Percentiles rank a stretch among this genome's conserved stretches.
Conservation (phyloP, 2,329 filamentous ascomycete genomes). For the Phoma sp. region DNA sequence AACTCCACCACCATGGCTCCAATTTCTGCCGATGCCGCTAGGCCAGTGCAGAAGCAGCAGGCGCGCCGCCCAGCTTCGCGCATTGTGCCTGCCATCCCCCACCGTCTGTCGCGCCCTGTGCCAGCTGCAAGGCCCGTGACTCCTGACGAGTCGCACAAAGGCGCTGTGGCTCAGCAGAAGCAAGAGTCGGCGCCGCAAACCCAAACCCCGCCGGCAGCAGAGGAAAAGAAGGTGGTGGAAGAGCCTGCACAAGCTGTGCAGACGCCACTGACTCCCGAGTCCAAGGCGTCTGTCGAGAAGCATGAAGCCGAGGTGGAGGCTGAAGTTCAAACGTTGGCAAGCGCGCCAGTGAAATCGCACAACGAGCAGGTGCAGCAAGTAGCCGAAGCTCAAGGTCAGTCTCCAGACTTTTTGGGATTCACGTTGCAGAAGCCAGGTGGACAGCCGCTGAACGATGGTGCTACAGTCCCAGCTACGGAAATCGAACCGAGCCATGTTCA, state of each 20-base stretch:
- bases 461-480: constrained; percentile 7
- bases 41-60: constrained; percentile 34
- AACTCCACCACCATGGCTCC: constrained; percentile 36
- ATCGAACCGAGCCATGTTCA: constrained; percentile 12
- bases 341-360: constrained; percentile 25
- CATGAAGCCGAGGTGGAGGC: constrained; percentile 2
- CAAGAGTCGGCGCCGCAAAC: constrained; percentile 4
- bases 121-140: constrained; percentile 37
- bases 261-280: constrained; percentile 40
- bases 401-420: background rate
- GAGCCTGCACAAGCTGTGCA: constrained; percentile 20
- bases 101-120: constrained; percentile 40
- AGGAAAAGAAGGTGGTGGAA: constrained; percentile 23
- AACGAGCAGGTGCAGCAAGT: constrained; percentile 24
- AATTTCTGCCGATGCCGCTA: constrained; percentile 33
- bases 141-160: constrained; percentile 35
- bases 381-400: constrained; percentile 31
- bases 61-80: constrained; percentile 37
- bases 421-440: no score
- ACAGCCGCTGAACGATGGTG: background rate
- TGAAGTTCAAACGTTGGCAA: constrained; percentile 18
- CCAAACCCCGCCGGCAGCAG: constrained; percentile 18
- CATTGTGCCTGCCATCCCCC: constrained; percentile 50
- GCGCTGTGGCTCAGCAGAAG: constrained; percentile 23
- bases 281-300: constrained; percentile 28